A percentile compares a stretch with the other conserved stretches of the same genome.
phyloP scores from a whole-genome alignment of 2,329 filamentous ascomycete genomes.

The Zymoseptoria brevis region DNA sequence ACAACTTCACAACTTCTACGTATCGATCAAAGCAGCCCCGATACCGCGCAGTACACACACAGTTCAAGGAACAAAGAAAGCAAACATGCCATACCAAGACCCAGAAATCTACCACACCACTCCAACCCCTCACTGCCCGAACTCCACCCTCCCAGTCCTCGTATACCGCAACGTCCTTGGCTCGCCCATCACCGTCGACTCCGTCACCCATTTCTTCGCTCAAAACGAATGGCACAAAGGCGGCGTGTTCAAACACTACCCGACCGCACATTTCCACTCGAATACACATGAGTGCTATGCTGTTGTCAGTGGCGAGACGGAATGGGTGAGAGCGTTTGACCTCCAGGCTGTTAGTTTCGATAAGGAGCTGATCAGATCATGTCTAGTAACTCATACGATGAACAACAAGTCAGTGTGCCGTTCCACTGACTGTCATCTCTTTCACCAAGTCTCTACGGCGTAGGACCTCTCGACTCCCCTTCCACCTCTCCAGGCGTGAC shows the following conservation, averaged over 20 bases:
- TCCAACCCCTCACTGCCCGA: slow-evolving; percentile 19
- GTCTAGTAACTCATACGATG: too few relatives aligned
- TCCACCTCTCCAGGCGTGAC: slow-evolving; percentile 1
- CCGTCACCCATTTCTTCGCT: slow-evolving; percentile 13
- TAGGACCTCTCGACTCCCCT: slow-evolving; percentile 6
- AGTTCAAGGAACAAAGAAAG: too few relatives aligned
- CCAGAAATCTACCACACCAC: slow-evolving; percentile 10
- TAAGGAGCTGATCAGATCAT: too few relatives aligned
- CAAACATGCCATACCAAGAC: not conserved
- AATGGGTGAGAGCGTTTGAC: not conserved
- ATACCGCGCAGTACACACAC: too few relatives aligned
- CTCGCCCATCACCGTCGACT: slow-evolving; percentile 15
- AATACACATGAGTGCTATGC: slow-evolving; percentile 24
- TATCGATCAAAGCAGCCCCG: too few relatives aligned
- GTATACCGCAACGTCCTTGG: slow-evolving; percentile 26
- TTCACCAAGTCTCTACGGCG: slow-evolving; percentile 7
- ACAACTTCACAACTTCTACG: too few relatives aligned
- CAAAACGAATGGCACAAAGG: slow-evolving; percentile 20
- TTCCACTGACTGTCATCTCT: not conserved
- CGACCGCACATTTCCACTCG: slow-evolving; percentile 20
- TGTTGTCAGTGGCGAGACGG: slow-evolving; percentile 14
- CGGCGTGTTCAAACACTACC: slow-evolving; percentile 19
- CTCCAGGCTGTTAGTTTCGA: too few relatives aligned
- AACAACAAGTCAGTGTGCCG: too few relatives aligned
- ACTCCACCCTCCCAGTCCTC: slow-evolving; percentile 22